Conservation (phyloP, 495 filamentous ascomycete species). For the Penicillium diatomitis region DNA sequence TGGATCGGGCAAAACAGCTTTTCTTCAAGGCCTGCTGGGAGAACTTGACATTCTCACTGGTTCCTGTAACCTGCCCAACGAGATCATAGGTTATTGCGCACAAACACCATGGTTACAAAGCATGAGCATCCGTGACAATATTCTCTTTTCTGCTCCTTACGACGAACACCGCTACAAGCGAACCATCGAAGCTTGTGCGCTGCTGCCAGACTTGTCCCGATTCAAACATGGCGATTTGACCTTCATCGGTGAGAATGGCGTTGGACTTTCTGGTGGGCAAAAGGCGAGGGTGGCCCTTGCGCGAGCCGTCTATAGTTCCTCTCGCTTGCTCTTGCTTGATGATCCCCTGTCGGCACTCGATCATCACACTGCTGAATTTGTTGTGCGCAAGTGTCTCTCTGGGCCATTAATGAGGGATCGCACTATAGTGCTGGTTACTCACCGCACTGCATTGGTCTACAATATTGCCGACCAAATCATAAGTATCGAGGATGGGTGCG, state of each 20-base stretch:
- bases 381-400: conserved; percentile 58
- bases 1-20: conserved; percentile 69
- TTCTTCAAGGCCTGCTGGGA: conserved; percentile 69
- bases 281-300: conserved; percentile 60
- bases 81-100: conserved; percentile 71
- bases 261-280: conserved; percentile 64
- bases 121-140: conserved; percentile 83
- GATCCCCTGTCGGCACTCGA: conserved; percentile 62
- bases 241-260: conserved; percentile 61
- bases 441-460: conserved; percentile 61
- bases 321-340: conserved; percentile 57
- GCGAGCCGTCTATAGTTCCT: conserved; percentile 59
- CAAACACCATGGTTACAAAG: conserved; percentile 88
- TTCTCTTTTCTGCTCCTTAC: conserved; percentile 65
- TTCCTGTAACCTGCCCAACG: conserved; percentile 47
- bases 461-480: conserved; percentile 59
- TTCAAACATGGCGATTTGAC: conserved; percentile 60
- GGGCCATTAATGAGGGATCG: conserved; percentile 55
- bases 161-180: conserved; percentile 53
- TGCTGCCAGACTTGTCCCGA: conserved; percentile 53
- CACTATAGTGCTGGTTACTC: conserved; percentile 65
- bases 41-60: conserved; percentile 63
- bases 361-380: conserved; percentile 66
- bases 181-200: conserved; percentile 53
- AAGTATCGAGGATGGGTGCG: conserved; percentile 50